Conservation (phyloP, 768 basidiomycete genomes). For the Tephrocybe sp. region DNA sequence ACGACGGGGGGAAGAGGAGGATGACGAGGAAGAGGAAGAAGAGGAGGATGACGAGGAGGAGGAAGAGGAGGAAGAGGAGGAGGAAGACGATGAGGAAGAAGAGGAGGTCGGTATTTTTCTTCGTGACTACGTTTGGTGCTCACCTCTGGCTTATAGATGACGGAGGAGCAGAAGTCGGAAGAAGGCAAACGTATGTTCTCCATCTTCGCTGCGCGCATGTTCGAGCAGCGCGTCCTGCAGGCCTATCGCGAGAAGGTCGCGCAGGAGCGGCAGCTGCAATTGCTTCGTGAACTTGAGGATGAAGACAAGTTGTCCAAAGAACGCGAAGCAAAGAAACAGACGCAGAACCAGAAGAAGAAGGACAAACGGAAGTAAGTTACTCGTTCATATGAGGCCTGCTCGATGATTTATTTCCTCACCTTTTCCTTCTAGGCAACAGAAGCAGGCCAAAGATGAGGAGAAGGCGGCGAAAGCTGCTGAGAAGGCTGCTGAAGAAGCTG, state of each 20-base stretch:
- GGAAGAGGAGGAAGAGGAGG: conserved; percentile 62
- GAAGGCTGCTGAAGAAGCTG: conserved; percentile 84
- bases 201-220: conserved; percentile 99
- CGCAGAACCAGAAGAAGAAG: conserved; percentile 99
- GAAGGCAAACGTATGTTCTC: conserved; percentile 99
- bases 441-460: conserved; percentile 91
- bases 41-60: conserved; percentile 62
- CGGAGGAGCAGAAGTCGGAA: conserved; percentile 98
- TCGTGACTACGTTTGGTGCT: conserved; percentile 8
- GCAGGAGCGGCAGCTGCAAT: conserved; percentile 90
- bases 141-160: conserved; percentile 52
- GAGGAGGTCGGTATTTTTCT: conserved; percentile 31
- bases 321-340: conserved; percentile 90
- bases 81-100: conserved; percentile 64
- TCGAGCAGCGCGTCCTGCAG: conserved; percentile 96
- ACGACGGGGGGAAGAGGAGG: conserved; percentile 40
- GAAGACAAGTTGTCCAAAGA: conserved; percentile 88
- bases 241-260: conserved; percentile 97
- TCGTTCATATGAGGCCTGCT: conserved; percentile 5
- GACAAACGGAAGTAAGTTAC: conserved; percentile 79
- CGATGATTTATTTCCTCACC: conserved; percentile 10
- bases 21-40: conserved; percentile 62
- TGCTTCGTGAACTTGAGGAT: conserved; percentile 93
- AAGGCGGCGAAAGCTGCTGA: conserved; percentile 81
- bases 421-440: conserved; percentile 68